Conservation (phyloP, 768 basidiomycete species). For the Hericium erinaceus region DNA sequence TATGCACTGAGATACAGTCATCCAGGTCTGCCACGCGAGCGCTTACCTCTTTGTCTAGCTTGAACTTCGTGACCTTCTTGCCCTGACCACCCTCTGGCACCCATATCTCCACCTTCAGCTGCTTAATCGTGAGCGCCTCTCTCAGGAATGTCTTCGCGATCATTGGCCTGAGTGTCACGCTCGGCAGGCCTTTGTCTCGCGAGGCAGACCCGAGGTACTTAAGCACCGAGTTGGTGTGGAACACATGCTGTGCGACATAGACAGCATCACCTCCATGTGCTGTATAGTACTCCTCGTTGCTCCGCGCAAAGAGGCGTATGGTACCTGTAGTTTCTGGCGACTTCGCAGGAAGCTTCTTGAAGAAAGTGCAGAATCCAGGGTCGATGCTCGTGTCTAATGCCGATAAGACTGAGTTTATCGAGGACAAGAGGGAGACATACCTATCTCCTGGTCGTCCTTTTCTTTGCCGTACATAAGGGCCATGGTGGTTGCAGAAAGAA, state of each 20-base stretch:
- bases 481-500: slow-evolving; percentile 24
- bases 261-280: slow-evolving; percentile 83
- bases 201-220: slow-evolving; percentile 76
- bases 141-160: slow-evolving; percentile 78
- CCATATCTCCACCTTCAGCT: slow-evolving; percentile 92
- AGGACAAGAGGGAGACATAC: neutral
- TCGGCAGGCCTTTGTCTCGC: slow-evolving; percentile 52
- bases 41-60: slow-evolving; percentile 69
- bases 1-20: neutral
- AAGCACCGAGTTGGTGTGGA: slow-evolving; percentile 84
- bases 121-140: slow-evolving; percentile 83
- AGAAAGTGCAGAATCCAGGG: slow-evolving; percentile 65
- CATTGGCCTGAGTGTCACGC: slow-evolving; percentile 65
- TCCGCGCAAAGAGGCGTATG: slow-evolving; percentile 78
- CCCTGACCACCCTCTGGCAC: slow-evolving; percentile 59
- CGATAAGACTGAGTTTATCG: neutral
- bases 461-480: slow-evolving; percentile 59
- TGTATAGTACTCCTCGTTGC: slow-evolving; percentile 65
- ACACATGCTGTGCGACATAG: slow-evolving; percentile 78
- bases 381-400: slow-evolving; percentile 6
- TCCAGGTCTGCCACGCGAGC: neutral
- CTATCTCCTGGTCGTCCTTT: slow-evolving; percentile 37
- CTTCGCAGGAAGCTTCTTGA: slow-evolving; percentile 48
- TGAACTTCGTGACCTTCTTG: slow-evolving; percentile 70
- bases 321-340: slow-evolving; percentile 66